Evolutionary conservation across 345 rosid genomes (phyloP), one percentile per base, ranked within the genome.

Genomic region (Salix suchowensis): DNA sequence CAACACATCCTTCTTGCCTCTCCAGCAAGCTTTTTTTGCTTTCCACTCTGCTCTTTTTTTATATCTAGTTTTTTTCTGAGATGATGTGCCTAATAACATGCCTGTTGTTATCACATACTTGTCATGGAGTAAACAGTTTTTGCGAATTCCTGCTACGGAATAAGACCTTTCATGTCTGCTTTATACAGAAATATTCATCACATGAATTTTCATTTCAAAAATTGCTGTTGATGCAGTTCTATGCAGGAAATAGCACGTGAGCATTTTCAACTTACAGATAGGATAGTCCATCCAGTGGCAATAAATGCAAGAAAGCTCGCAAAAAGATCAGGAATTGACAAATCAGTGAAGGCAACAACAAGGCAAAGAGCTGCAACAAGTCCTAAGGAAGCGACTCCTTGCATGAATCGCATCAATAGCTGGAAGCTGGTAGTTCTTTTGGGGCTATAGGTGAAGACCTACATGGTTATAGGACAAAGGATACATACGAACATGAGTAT

Each of bases 231-330:
- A 13, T 12, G 50, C 14, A 48, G 52, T 52, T 19, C 16, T 44
- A 32, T 28, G 34, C 12, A 34, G 70, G 10, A 14, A 71, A 76
- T 2, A 62, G 60, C 11, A 21, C 42, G 16, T 15, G 48, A 67
- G 58, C 28, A 23, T 23, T 61, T 36, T 39, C 44, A 72, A 84
- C 97, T 88, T 88, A 96, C 86, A 77, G 89, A 89, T 65, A 96
- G 75, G 40, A 96, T 87, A 58, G 79, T 74, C 99, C 99, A 96
- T 64, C 97, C 99, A 2, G 99, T 96, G 21, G 99, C 92, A 79
- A 96, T 84, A 80, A 96, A 96, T 50, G 89, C 98, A 28, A 96
- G 91, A 76, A 92, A 66, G 85, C 97, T 85, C 18, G 99, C 94
- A 68, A 96, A 96, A 77, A 96, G 82, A 84, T 96, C 98, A 11